phyloP scores from a whole-genome alignment of 106 monocot genomes.

The Phalaenopsis aphrodite region DNA sequence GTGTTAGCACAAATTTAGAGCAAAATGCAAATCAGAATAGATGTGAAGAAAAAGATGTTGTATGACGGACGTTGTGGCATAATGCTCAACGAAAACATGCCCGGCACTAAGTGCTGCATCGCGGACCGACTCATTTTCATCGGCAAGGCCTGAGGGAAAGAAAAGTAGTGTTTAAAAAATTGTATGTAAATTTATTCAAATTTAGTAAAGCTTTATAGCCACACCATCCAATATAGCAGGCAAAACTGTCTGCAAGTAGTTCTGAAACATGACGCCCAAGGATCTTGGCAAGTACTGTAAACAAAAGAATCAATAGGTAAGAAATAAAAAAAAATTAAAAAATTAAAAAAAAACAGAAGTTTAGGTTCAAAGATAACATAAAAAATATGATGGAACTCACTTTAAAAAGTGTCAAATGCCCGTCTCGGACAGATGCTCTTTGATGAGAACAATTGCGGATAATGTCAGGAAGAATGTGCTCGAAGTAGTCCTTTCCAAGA shows the following conservation, averaged over 20 bases:
- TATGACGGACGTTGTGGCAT: conserved; percentile 74
- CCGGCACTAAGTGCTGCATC: conserved; percentile 97
- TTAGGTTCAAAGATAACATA: background rate
- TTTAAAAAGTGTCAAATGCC: conserved; percentile 85
- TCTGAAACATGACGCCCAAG: conserved; percentile 84
- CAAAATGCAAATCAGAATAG: background rate
- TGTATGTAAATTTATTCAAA: background rate
- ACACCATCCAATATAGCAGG: conserved; percentile 95
- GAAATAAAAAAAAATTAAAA: background rate
- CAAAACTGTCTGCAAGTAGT: conserved; percentile 79
- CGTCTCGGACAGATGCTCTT: conserved; percentile 92
- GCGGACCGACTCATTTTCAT: conserved; percentile 99
- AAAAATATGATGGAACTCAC: conserved; percentile 20
- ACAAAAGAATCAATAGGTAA: background rate
- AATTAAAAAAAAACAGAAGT: background rate
- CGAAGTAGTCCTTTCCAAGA: conserved; percentile 95
- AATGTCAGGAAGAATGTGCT: conserved; percentile 81
- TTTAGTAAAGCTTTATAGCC: conserved; percentile 13
- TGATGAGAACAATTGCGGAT: conserved; percentile 90
- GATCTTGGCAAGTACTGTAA: conserved; percentile 92
- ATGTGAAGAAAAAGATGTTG: background rate
- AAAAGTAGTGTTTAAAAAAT: conserved; percentile 9
- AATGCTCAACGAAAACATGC: conserved; percentile 99
- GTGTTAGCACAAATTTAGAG: conserved; percentile 9
- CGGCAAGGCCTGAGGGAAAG: conserved; percentile 72